Percentiles rank a stretch among this genome's conserved stretches.
Evolutionary conservation across 371 early-diverging fungal species (phyloP).

Genomic region (Basidiobolus meristosporus): DNA sequence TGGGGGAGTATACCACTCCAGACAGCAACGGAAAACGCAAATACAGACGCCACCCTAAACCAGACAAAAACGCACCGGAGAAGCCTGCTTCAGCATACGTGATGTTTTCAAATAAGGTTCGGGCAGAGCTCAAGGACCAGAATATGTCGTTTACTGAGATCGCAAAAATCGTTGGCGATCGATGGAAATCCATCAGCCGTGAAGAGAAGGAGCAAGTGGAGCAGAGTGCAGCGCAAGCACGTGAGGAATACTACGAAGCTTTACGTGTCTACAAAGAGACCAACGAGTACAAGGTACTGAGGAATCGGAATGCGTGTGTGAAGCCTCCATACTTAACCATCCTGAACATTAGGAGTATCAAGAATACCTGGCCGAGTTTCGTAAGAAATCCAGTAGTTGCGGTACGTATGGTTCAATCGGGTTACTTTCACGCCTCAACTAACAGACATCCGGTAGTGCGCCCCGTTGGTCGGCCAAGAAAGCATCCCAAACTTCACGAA

Average conservation of each 20-base stretch:
- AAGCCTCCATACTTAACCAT: not conserved
- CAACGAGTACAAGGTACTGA: slow-evolving; percentile 10
- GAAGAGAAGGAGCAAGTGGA: slow-evolving; percentile 15
- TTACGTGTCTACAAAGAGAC: slow-evolving; percentile 17
- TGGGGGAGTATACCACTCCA: slow-evolving; percentile 9
- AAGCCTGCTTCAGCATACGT: slow-evolving; percentile 34
- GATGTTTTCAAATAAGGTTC: slow-evolving; percentile 23
- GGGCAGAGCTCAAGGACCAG: slow-evolving; percentile 17
- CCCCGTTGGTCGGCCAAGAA: too few species aligned
- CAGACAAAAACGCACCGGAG: slow-evolving; percentile 23
- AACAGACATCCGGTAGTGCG: too few species aligned
- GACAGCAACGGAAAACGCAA: slow-evolving; percentile 14
- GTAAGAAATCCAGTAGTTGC: slow-evolving; percentile 7
- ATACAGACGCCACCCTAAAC: slow-evolving; percentile 25
- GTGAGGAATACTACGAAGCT: slow-evolving; percentile 14
- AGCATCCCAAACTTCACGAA: too few species aligned
- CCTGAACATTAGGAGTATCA: slow-evolving; percentile 14
- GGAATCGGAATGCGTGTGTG: not conserved
- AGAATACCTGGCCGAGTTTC: slow-evolving; percentile 17
- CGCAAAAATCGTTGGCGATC: slow-evolving; percentile 25
- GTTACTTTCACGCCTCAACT: too few species aligned
- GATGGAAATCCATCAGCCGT: slow-evolving; percentile 13
- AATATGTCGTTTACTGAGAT: slow-evolving; percentile 23
- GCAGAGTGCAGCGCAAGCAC: slow-evolving; percentile 11
- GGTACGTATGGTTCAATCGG: too few species aligned